Evolutionary conservation across 441 rosid genomes (phyloP), one percentile per base, ranked within the genome.

Genomic region (Bocquillonia castaneifolia): DNA sequence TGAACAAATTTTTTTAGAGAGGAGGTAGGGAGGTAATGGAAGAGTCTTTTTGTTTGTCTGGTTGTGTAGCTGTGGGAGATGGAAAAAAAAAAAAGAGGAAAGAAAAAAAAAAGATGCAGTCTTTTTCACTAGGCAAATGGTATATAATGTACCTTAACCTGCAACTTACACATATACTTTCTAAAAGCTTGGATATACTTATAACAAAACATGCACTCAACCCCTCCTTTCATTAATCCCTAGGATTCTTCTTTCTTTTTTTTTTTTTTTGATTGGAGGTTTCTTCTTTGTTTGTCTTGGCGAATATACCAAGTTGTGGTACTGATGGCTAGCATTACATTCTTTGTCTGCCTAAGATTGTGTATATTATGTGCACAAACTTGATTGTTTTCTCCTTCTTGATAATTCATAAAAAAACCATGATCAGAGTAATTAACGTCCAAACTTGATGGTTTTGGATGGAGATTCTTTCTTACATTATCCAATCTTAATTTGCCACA

Each of bases 161-260:
- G 84, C 84, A 68, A 58, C 85, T 77, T 42, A 53, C 71, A 45
- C 64, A 52, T 59, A 32, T 81, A 76, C 92, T 85, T 87, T 85
- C 83, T 79, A 78, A 87, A 87, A 87, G 92, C 83, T 83, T 70
- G 85, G 79, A 85, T 82, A 77, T 82, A 73, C 82, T n/a, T 74
- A 58, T 55, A 64, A 28, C 61, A 68, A 59, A 26, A 56, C 31
- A 60, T n/a, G n/a, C n/a, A n/a, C n/a, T 65, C 50, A 61, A 36
- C 67, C 59, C 61, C 63, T 59, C 52, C 78, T 82, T 85, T 83
- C 76, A 73, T 76, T 80, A 70, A 79, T 79, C 86, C 86, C 86
- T 36, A 77, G 71, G 76, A 37, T 71, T 34, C 68, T 53, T 50
- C 36, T 66, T 25, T 44, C 12, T 36, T 9, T 59, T 63, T 56